Evolutionary conservation across 2,329 filamentous ascomycete species (phyloP), one percentile per base, ranked within the genome.

Genomic region (Verticillium nubilum): DNA sequence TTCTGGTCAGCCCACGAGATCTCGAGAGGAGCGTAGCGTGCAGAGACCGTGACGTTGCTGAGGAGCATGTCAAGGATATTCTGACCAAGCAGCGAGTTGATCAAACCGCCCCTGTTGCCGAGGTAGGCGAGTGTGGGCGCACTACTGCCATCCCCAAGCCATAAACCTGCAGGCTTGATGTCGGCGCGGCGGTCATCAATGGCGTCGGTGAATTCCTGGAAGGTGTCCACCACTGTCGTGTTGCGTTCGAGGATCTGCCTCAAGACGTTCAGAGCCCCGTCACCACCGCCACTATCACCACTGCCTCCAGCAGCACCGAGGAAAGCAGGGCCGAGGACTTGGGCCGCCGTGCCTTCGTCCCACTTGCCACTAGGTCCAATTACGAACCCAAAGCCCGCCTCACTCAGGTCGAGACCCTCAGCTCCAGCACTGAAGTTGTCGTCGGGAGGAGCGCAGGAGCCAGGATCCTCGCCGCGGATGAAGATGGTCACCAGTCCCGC

Each of bases 401-500:
- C 67, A 3, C 68, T 66, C 54, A 76, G 74, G 10, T 71, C 75
- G 23, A 81, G 60, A 59, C 76, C 65, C 64, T 75, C 63, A 0
- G 72, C 73, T 5, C 67, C 66, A 6, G 68, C 68, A 35, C 76
- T 77, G 0, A 80, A 80, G 0, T 81, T 67, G 54, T 79, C 75
- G 2, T 80, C 76, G 0, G 70, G 69, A 1, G 83, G 81, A 17
- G 78, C 75, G 67, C 87, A 90, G 2, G 76, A 78, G 0, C 72
- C 76, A 1, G 78, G 78, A 4, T 71, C 65, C 65, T 86, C 86
- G 54, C 76, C 74, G 52, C 82, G 80, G 7, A 97, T 76, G 67
- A 94, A 93, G 2, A 96, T 78, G 3, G 88, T 90, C 0, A 92
- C 90, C 17, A 97, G 76, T 0, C 88, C 91, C 19, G 91, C 89